Evolutionary conservation across 139 green algal genomes (phyloP).

Genomic region (Asterochloris sp.): DNA sequence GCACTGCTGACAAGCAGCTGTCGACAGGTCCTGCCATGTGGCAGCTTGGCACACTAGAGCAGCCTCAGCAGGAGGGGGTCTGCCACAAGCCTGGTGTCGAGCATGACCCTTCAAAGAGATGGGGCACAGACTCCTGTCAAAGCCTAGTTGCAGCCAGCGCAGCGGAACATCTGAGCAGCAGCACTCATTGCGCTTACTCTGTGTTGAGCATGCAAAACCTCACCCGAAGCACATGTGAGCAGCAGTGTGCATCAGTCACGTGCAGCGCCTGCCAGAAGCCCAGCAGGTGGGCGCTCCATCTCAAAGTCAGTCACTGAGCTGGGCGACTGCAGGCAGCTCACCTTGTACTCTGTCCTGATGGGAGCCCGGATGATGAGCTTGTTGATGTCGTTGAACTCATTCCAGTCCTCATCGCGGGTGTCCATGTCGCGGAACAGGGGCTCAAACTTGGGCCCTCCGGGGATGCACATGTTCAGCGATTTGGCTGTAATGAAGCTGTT

Average conservation of each 20-base stretch:
- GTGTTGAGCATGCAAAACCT: too few species aligned
- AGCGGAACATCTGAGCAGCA: too few species aligned
- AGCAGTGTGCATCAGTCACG: too few species aligned
- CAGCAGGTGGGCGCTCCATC: too few species aligned
- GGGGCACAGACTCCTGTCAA: too few species aligned
- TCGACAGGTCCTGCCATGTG: background rate
- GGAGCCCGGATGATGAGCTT: slow-evolving; percentile 99
- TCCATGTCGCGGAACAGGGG: slow-evolving; percentile 97
- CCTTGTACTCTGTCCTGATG: slow-evolving; percentile 87
- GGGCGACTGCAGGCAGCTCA: background rate
- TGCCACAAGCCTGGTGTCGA: too few species aligned
- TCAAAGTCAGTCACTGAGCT: too few species aligned
- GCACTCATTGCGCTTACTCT: too few species aligned
- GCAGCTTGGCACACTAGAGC: background rate
- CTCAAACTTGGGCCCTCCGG: slow-evolving; percentile 99
- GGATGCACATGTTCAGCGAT: slow-evolving; percentile 96
- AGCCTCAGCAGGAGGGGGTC: background rate
- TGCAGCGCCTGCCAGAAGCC: too few species aligned
- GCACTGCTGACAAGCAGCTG: background rate
- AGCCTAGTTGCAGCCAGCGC: too few species aligned
- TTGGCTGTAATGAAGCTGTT: slow-evolving; percentile 86
- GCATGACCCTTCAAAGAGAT: too few species aligned
- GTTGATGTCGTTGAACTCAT: slow-evolving; percentile 99
- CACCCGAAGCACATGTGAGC: too few species aligned
- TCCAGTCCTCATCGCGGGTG: slow-evolving; percentile 95